A percentile compares a stretch with the other conserved stretches of the same genome.
Conservation (phyloP, 148 eudicot genomes). For the Fagopyrum tataricum region DNA sequence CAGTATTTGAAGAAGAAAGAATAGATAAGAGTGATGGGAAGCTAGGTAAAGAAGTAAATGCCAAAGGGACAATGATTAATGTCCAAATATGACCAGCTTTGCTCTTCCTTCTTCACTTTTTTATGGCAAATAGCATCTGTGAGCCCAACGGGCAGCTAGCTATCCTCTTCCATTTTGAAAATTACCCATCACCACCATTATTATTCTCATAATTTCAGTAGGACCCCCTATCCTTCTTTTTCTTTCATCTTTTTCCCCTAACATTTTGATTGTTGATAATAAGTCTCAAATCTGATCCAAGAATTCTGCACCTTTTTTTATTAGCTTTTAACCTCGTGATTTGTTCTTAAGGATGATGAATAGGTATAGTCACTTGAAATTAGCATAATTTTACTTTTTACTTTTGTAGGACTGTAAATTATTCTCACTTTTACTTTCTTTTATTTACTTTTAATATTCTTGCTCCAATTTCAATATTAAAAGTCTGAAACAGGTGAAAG, state of each 20-base stretch:
- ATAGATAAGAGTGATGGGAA: neutral
- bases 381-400: neutral
- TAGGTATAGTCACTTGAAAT: conserved; percentile 1
- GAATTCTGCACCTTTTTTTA: neutral
- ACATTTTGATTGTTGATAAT: neutral
- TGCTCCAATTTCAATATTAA: neutral
- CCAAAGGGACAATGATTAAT: conserved; percentile 2
- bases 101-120: neutral
- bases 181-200: conserved; percentile 1
- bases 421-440: conserved; percentile 8
- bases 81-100: neutral
- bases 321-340: neutral
- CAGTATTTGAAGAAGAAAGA: neutral
- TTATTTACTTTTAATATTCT: neutral
- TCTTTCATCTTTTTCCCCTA: neutral
- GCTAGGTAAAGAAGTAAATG: conserved; percentile 1
- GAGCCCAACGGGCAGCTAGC: conserved; percentile 9
- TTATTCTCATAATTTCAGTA: conserved; percentile 10
- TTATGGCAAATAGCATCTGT: neutral
- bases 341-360: neutral
- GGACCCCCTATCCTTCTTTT: conserved; percentile 2
- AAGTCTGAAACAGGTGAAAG: conserved; percentile 9
- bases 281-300: neutral
- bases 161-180: conserved; percentile 1
- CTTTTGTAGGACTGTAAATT: conserved; percentile 3